Evolutionary conservation across 192 early-diverging fungal genomes (phyloP).

Genomic region (Ambispora gerdemannii): DNA sequence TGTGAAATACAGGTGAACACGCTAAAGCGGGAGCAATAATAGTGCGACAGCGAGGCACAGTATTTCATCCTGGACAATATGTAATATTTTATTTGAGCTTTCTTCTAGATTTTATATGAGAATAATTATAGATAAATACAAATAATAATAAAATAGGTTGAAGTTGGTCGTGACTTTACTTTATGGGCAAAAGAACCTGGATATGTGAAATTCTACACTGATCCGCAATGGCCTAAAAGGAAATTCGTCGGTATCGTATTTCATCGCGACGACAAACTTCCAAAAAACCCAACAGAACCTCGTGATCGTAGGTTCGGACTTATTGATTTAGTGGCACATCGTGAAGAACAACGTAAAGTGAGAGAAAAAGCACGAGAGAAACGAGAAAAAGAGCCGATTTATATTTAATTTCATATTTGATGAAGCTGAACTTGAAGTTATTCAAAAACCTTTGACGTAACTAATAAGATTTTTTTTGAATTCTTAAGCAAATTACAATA

Average conservation of each 20-base stretch:
- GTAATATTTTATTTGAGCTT: slow-evolving; percentile 38
- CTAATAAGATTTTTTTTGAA: too few relatives aligned
- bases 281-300: slow-evolving; percentile 57
- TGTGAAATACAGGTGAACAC: slow-evolving; percentile 52
- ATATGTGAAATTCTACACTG: slow-evolving; percentile 71
- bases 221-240: slow-evolving; percentile 55
- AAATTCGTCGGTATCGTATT: slow-evolving; percentile 67
- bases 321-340: slow-evolving; percentile 51
- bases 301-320: slow-evolving; percentile 67
- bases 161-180: slow-evolving; percentile 77
- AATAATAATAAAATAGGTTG: slow-evolving; percentile 39
- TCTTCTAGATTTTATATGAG: background rate
- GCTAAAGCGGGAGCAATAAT: slow-evolving; percentile 78
- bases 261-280: slow-evolving; percentile 60
- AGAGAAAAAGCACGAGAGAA: slow-evolving; percentile 37
- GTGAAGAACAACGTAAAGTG: slow-evolving; percentile 32
- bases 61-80: slow-evolving; percentile 76
- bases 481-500: too few relatives aligned
- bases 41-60: slow-evolving; percentile 75
- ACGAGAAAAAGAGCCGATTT: slow-evolving; percentile 17
- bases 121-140: background rate
- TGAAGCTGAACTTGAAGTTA: too few relatives aligned
- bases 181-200: slow-evolving; percentile 69
- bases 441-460: too few relatives aligned
- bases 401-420: too few relatives aligned